Evolutionary conservation across 2,329 filamentous ascomycete species (phyloP).

Genomic region (Diaporthe ilicicola): DNA sequence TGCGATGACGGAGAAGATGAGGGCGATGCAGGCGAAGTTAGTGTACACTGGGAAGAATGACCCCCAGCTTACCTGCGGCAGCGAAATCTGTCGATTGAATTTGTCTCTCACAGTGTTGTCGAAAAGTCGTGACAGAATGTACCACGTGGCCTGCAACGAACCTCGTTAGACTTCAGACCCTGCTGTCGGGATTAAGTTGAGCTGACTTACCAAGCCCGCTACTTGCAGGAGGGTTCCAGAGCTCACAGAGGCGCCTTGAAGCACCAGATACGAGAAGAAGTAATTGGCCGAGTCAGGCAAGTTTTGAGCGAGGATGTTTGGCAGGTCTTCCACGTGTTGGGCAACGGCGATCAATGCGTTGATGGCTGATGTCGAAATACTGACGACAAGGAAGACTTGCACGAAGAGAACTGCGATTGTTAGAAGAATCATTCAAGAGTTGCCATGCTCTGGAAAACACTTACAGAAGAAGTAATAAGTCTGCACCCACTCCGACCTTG

Average conservation of each 20-base stretch:
- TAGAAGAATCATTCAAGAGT: neutral
- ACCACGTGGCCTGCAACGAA: slow-evolving; percentile 70
- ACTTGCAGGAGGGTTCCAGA: slow-evolving; percentile 89
- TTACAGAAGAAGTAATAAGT: slow-evolving; percentile 84
- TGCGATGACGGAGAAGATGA: slow-evolving; percentile 89
- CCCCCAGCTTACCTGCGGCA: slow-evolving; percentile 86
- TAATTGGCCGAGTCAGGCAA: slow-evolving; percentile 91
- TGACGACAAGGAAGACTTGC: slow-evolving; percentile 93
- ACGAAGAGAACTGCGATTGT: slow-evolving; percentile 64
- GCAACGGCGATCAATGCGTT: slow-evolving; percentile 66
- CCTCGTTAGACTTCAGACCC: neutral
- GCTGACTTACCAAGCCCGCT: slow-evolving; percentile 66
- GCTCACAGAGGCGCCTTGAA: slow-evolving; percentile 90
- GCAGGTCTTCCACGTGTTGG: slow-evolving; percentile 70
- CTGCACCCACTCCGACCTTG: slow-evolving; percentile 85
- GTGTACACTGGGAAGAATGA: slow-evolving; percentile 96
- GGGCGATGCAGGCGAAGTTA: slow-evolving; percentile 90
- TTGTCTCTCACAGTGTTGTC: slow-evolving; percentile 86
- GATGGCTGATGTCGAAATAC: slow-evolving; percentile 77
- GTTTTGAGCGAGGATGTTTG: slow-evolving; percentile 77
- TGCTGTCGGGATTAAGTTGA: neutral
- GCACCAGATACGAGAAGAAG: slow-evolving; percentile 98
- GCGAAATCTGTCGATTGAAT: slow-evolving; percentile 82
- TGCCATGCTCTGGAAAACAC: neutral
- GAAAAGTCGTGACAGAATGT: slow-evolving; percentile 79